phyloP scores from a whole-genome alignment of 108 stramenopile species.

The Nitzschia putrida region DNA sequence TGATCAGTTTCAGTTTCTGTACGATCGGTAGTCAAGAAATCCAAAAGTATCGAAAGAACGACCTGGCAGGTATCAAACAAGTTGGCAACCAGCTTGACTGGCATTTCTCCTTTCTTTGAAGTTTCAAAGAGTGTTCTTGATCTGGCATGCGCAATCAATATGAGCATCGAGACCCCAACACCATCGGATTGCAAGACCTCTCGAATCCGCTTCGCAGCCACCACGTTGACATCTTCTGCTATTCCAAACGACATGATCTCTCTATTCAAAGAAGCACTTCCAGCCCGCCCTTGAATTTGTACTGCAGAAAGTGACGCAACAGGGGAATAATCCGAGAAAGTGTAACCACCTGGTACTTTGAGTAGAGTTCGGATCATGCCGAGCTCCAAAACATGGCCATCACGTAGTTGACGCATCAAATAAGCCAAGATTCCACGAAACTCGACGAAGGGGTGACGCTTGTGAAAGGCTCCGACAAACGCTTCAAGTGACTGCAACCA shows the following conservation, averaged over 20 bases:
- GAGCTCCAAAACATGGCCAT: slow-evolving; percentile 74
- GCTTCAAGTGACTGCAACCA: slow-evolving; percentile 87
- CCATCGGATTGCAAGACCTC: slow-evolving; percentile 65
- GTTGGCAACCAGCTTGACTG: slow-evolving; percentile 76
- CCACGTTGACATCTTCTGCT: slow-evolving; percentile 63
- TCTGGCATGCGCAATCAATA: slow-evolving; percentile 76
- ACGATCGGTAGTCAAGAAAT: slow-evolving; percentile 66
- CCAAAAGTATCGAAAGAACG: slow-evolving; percentile 70
- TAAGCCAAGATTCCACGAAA: slow-evolving; percentile 73
- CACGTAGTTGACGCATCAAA: slow-evolving; percentile 57
- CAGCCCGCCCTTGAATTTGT: slow-evolving; percentile 78
- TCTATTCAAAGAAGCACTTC: slow-evolving; percentile 63
- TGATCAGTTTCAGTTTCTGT: background rate
- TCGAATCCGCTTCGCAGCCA: slow-evolving; percentile 52
- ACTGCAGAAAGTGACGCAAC: slow-evolving; percentile 68
- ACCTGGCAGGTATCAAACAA: slow-evolving; percentile 76
- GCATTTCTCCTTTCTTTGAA: slow-evolving; percentile 18
- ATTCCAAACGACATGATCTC: slow-evolving; percentile 90
- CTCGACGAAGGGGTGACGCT: slow-evolving; percentile 73
- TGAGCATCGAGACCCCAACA: slow-evolving; percentile 72
- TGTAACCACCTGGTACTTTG: slow-evolving; percentile 78
- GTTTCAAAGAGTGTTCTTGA: slow-evolving; percentile 60
- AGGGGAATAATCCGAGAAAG: slow-evolving; percentile 80
- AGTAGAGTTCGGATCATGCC: slow-evolving; percentile 78
- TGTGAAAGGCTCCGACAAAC: slow-evolving; percentile 83